Base-by-base conservation (phyloP, 2,329 filamentous ascomycete species). In the Fusarium secorum region DNA sequence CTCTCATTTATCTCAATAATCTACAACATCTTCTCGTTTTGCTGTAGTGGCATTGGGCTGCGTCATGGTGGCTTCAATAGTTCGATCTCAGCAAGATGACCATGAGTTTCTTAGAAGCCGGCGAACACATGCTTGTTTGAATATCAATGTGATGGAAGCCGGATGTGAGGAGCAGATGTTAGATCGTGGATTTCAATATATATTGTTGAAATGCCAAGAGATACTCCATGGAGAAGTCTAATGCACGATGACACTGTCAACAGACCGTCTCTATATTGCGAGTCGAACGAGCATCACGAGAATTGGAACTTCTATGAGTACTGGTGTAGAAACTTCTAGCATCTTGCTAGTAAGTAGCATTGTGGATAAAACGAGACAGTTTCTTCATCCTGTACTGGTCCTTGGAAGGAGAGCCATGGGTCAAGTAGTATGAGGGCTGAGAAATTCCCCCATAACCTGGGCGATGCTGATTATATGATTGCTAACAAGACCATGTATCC, bases 331-430 rank as follows among this genome's bases (percentile, higher is more conserved):
- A n/a, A n/a, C n/a, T n/a, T n/a, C n/a, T n/a, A n/a, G n/a, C n/a
- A n/a, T 24, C 1, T 26, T 57, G 3, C 3, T 57, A 4, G 44
- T 20, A 14, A 38, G 55, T 24, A 53, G 30, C 17, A 4, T 56
- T 3, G 49, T 39, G 20, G 39, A 53, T 8, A 45, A 24, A 5
- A 41, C n/a, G n/a, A 53, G 62, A 13, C 36, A 66, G 20, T 32
- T 28, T 44, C 22, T 62, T 13, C 45, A 62, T 15, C 48, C 22
- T 15, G 17, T 26, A 4, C 13, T 66, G n/a, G 38, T 66, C n/a
- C 45, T 66, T 30, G 55, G 44, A 18, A 61, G 45, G 61, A 61
- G 35, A 67, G 55, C 18, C 56, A 68, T 49, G 56, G 56, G 4
- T 49, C 35, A 8, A 18, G 3, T 17, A 26, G 9, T 52, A 60